Evolutionary conservation across 345 rosid genomes (phyloP).

Genomic region (Citrus sinensis): DNA sequence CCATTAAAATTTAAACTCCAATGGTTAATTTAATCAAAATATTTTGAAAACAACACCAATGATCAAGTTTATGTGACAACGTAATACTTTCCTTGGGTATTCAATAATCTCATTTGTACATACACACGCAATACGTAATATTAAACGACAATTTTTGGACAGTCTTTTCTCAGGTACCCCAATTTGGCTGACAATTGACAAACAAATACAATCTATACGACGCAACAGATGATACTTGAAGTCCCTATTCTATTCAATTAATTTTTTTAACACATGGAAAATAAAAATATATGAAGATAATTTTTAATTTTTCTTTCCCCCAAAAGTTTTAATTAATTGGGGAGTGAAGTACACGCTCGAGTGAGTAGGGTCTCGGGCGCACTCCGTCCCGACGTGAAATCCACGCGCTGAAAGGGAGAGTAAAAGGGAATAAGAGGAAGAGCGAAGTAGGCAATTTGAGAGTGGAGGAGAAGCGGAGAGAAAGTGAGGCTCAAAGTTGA

Average conservation of each 20-base stretch:
- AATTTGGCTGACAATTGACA: neutral
- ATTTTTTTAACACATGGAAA: too few relatives aligned
- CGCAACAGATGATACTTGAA: too few relatives aligned
- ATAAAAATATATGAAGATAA: too few relatives aligned
- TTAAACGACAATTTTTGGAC: neutral
- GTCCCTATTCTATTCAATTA: too few relatives aligned
- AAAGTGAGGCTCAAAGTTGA: neutral
- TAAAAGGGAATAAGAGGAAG: neutral
- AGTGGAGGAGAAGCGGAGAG: neutral
- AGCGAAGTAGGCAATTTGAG: too few relatives aligned
- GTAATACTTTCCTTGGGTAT: too few relatives aligned
- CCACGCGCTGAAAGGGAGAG: constrained; percentile 7
- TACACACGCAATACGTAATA: neutral
- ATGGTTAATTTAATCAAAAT: too few relatives aligned
- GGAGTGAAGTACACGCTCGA: neutral
- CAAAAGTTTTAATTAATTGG: neutral
- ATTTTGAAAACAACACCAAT: too few relatives aligned
- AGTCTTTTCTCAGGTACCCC: neutral
- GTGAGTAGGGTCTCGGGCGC: neutral
- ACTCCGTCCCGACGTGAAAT: neutral
- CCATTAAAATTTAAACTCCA: too few relatives aligned
- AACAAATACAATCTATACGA: neutral
- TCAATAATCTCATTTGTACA: neutral
- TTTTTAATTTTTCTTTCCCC: too few relatives aligned
- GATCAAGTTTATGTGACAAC: neutral